Percentiles rank a stretch among this genome's conserved stretches.
Conservation (phyloP, 169 alveolate species). For the Eimeria necatrix region DNA sequence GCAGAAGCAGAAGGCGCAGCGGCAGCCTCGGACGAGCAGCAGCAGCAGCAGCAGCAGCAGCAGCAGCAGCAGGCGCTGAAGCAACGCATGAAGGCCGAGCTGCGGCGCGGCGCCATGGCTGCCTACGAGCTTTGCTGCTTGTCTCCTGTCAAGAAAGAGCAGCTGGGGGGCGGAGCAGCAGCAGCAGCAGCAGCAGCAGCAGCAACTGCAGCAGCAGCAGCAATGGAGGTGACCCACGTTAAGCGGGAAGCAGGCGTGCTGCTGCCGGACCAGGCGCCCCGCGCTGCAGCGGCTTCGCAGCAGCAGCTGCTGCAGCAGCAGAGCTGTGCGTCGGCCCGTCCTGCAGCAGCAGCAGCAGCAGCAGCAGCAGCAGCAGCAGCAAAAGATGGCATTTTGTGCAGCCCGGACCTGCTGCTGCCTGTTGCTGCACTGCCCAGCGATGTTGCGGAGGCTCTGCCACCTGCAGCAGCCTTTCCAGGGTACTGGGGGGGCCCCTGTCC, state of each 20-base stretch:
- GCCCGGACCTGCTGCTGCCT: slow-evolving; percentile 14
- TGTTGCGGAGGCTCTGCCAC: background rate
- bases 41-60: slow-evolving; percentile 30
- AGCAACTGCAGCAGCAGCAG: background rate
- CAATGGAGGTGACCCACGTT: too few species aligned
- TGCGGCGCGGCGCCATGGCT: slow-evolving; percentile 31
- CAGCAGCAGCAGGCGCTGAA: slow-evolving; percentile 9
- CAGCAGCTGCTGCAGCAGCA: background rate
- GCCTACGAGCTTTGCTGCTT: background rate
- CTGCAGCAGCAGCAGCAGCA: slow-evolving; percentile 42
- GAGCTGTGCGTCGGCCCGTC: background rate
- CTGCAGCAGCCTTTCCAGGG: background rate
- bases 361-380: background rate
- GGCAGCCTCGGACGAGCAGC: background rate
- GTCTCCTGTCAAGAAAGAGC: background rate
- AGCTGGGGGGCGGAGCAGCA: background rate
- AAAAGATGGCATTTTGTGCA: background rate
- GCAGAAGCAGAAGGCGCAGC: too few species aligned
- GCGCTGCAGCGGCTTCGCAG: too few species aligned
- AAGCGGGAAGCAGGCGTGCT: too few species aligned
- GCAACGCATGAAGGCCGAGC: slow-evolving; percentile 15
- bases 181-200: background rate
- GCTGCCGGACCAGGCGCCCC: too few species aligned
- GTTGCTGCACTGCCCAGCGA: slow-evolving; percentile 8
- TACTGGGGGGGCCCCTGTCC: background rate